Percentiles rank a stretch among this genome's conserved stretches.
Evolutionary conservation across 805 yeast species (phyloP).

Genomic region (Nakazawaea ernobii): DNA sequence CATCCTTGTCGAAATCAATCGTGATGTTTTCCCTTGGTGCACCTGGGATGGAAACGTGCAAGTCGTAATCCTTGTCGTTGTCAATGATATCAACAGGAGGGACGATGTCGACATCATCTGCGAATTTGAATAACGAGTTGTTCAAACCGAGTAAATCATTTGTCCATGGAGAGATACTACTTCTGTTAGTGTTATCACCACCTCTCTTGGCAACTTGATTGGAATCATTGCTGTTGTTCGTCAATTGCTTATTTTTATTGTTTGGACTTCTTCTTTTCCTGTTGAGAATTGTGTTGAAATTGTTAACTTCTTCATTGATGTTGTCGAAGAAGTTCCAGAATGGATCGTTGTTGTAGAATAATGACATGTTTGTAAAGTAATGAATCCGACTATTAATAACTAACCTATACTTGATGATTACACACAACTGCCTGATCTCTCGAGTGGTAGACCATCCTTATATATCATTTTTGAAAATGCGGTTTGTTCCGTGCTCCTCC

Average conservation of each 20-base stretch:
- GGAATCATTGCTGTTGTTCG: neutral
- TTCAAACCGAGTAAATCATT: conserved; percentile 16
- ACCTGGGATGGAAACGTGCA: conserved; percentile 43
- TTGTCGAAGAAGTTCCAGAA: conserved; percentile 38
- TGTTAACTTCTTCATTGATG: conserved; percentile 35
- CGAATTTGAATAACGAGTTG: conserved; percentile 8
- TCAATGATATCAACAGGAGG: conserved; percentile 45
- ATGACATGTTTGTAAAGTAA: conserved; percentile 5
- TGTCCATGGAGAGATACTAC: conserved; percentile 21
- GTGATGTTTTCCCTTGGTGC: conserved; percentile 36
- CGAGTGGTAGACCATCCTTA: neutral
- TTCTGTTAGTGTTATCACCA: conserved; percentile 2
- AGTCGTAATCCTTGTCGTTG: conserved; percentile 32
- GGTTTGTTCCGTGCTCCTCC: no score
- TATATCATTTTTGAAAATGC: neutral
- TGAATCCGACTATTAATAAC: no score
- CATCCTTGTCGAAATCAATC: conserved; percentile 40
- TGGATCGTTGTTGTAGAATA: conserved; percentile 28
- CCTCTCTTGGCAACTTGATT: conserved; percentile 11
- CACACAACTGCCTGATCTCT: neutral
- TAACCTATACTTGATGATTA: neutral
- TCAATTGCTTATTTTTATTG: neutral
- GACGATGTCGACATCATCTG: conserved; percentile 16
- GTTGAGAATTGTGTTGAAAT: conserved; percentile 29
- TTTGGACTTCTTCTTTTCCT: conserved; percentile 11